Conservation (phyloP, 2,329 filamentous ascomycete genomes). For the Xylaria sp. region DNA sequence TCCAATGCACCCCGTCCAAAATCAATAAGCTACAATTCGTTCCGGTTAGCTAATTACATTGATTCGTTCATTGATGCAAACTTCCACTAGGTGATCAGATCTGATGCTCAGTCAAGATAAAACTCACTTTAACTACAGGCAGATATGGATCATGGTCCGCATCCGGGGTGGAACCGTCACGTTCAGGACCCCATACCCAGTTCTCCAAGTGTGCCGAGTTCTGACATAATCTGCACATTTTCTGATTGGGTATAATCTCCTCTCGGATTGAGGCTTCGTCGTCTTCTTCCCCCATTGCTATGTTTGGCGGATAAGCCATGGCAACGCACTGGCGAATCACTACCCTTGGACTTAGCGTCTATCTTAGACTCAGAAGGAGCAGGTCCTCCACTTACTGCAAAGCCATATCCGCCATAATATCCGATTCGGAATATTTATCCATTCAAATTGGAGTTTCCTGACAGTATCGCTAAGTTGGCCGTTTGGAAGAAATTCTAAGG, state of each 20-base stretch:
- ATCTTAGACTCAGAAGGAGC: neutral
- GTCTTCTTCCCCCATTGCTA: neutral
- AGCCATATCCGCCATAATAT: conserved; percentile 23
- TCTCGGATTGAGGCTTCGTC: neutral
- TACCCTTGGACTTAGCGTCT: neutral
- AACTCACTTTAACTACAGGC: conserved; percentile 20
- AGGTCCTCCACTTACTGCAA: conserved; percentile 42
- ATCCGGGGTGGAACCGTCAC: neutral
- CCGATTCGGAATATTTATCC: conserved; percentile 6
- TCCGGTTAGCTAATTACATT: neutral
- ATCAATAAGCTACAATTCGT: conserved; percentile 9
- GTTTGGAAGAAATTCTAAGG: conserved; percentile 21
- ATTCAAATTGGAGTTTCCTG: neutral
- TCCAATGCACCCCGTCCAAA: conserved; percentile 8
- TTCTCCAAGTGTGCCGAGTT: conserved; percentile 18
- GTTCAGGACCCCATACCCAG: conserved; percentile 1
- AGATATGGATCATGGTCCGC: conserved; percentile 11
- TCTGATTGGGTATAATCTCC: neutral
- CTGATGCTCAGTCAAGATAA: neutral
- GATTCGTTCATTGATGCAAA: neutral
- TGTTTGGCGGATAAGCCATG: conserved; percentile 21
- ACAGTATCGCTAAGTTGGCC: neutral
- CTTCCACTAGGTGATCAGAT: neutral
- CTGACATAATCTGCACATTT: conserved; percentile 7
- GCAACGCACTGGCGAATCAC: conserved; percentile 25